A percentile compares a stretch with the other conserved stretches of the same genome.
Evolutionary conservation across 768 basidiomycete species (phyloP).

Genomic region (Pleurotus pulmonarius): DNA sequence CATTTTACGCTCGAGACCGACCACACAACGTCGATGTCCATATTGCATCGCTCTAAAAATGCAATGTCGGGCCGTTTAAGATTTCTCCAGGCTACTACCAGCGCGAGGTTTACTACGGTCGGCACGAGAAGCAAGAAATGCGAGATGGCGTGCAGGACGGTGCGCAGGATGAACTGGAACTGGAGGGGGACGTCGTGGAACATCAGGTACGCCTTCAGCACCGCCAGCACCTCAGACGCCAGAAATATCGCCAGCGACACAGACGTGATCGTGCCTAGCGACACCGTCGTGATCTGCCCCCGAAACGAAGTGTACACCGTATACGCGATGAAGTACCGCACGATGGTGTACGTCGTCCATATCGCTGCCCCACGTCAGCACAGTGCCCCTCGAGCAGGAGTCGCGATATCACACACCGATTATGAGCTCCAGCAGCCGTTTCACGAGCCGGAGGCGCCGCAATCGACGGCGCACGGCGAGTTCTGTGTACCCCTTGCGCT

Average conservation of each 20-base stretch:
- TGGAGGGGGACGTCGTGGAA: conserved; percentile 25
- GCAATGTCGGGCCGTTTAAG: conserved; percentile 31
- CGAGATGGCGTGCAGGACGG: conserved; percentile 36
- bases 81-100: conserved; percentile 52
- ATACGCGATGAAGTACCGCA: conserved; percentile 66
- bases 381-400: conserved; percentile 13
- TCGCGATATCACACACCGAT: conserved; percentile 31
- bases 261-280: conserved; percentile 44
- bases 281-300: conserved; percentile 42
- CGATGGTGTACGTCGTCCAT: conserved; percentile 60
- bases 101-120: conserved; percentile 50
- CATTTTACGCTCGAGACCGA: conserved; percentile 30
- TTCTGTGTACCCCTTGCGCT: conserved; percentile 25
- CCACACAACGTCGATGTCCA: conserved; percentile 72
- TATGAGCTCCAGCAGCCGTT: conserved; percentile 27
- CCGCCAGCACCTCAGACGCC: conserved; percentile 32
- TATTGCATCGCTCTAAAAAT: conserved; percentile 43
- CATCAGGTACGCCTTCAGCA: conserved; percentile 35
- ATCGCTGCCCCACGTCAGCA: conserved; percentile 29
- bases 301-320: conserved; percentile 31
- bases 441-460: conserved; percentile 23
- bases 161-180: conserved; percentile 24
- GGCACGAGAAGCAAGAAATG: conserved; percentile 47
- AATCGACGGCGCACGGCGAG: conserved; percentile 20
- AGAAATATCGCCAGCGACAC: conserved; percentile 36